phyloP scores from a whole-genome alignment of 495 filamentous ascomycete genomes.

The Lindgomyces ingoldianus region DNA sequence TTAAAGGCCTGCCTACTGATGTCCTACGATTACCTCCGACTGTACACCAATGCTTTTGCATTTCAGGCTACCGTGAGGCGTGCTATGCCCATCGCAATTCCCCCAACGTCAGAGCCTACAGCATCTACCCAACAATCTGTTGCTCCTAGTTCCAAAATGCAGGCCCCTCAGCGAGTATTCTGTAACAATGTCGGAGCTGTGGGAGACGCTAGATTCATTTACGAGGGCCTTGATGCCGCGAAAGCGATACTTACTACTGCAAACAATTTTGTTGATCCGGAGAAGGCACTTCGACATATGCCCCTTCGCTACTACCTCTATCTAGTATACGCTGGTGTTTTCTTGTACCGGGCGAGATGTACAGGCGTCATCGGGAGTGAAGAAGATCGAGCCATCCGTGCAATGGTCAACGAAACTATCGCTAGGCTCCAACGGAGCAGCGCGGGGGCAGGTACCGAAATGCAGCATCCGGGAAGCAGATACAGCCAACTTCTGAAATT shows the following conservation, averaged over 20 bases:
- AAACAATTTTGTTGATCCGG: constrained; percentile 46
- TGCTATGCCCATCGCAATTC: constrained; percentile 48
- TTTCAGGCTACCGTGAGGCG: constrained; percentile 68
- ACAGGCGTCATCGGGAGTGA: constrained; percentile 56
- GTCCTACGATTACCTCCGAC: constrained; percentile 63
- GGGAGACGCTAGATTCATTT: constrained; percentile 46
- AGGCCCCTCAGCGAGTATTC: constrained; percentile 40
- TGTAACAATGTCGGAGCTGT: constrained; percentile 45
- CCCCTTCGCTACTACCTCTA: constrained; percentile 46
- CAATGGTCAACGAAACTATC: constrained; percentile 56
- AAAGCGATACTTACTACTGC: constrained; percentile 43
- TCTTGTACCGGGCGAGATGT: constrained; percentile 59
- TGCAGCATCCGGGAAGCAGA: constrained; percentile 56
- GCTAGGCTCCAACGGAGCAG: constrained; percentile 55
- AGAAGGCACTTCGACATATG: constrained; percentile 43
- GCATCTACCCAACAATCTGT: constrained; percentile 4
- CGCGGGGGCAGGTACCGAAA: constrained; percentile 43
- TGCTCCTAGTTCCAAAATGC: constrained; percentile 12
- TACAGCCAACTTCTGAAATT: constrained; percentile 58
- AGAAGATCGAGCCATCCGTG: constrained; percentile 57
- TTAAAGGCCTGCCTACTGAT: constrained; percentile 60
- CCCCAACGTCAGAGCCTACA: constrained; percentile 18
- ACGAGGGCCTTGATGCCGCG: constrained; percentile 45
- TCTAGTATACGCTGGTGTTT: constrained; percentile 59
- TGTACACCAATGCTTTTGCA: constrained; percentile 68